A percentile compares a stretch with the other conserved stretches of the same genome.
Conservation (phyloP, 805 yeast genomes). For the Dipodascopsis tothii region DNA sequence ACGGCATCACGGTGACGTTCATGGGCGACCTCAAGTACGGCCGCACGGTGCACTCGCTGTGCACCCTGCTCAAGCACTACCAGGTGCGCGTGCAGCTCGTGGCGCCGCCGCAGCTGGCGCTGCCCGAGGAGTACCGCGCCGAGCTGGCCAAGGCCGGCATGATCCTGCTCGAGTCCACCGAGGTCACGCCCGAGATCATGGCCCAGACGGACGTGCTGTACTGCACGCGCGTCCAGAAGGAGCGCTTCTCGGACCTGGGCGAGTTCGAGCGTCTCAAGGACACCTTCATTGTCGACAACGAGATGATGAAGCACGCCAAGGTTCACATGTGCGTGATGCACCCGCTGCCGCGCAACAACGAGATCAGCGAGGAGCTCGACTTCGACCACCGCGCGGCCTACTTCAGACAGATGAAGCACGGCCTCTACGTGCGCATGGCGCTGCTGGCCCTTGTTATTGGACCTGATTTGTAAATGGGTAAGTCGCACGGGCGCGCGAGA, state of each 20-base stretch:
- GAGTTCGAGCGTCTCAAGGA: constrained; percentile 87
- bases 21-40: constrained; percentile 99
- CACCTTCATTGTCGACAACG: constrained; percentile 85
- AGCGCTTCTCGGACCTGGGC: constrained; percentile 69
- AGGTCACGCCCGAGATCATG: constrained; percentile 74
- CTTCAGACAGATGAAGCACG: constrained; percentile 99
- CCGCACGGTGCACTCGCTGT: constrained; percentile 95
- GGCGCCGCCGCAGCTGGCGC: constrained; percentile 76
- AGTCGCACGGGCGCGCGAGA: too few relatives aligned
- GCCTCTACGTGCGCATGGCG: constrained; percentile 97
- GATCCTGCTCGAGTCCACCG: constrained; percentile 65
- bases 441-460: constrained; percentile 96
- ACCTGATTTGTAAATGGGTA: constrained; percentile 8
- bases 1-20: constrained; percentile 94
- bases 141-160: constrained; percentile 61
- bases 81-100: constrained; percentile 89
- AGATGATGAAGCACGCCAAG: constrained; percentile 82
- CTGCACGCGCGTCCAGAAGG: constrained; percentile 97
- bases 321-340: constrained; percentile 99
- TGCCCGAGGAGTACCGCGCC: constrained; percentile 68
- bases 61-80: constrained; percentile 82
- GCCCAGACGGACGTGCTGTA: constrained; percentile 89
- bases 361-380: constrained; percentile 96
- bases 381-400: constrained; percentile 99
- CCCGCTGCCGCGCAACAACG: constrained; percentile 95